These are phyloP conservation scores for Cryoendolithus antarcticus DNA, from an alignment of 2,329 filamentous ascomycete species.

Conservation along the genomic window DNA sequence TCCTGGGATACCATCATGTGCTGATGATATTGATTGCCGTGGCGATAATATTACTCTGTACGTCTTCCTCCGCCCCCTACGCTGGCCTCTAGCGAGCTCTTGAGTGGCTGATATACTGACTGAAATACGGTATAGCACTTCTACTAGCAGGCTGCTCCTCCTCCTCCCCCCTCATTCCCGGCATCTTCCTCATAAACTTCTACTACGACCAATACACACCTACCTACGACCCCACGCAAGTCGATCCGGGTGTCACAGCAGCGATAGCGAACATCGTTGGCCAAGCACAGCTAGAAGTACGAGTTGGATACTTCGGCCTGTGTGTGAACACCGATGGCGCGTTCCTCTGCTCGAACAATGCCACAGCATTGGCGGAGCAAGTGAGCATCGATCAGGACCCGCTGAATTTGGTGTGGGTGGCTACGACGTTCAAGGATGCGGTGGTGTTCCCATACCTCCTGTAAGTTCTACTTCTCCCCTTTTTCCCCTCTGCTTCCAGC, in stretches of 20 bases:
- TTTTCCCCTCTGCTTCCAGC: neutral
- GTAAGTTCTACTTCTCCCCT: slow-evolving; percentile 37
- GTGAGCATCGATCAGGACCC: slow-evolving; percentile 86
- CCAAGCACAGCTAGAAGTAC: slow-evolving; percentile 68
- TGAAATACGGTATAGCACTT: slow-evolving; percentile 37
- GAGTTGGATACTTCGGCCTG: slow-evolving; percentile 96
- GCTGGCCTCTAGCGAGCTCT: too few relatives aligned
- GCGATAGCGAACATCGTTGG: slow-evolving; percentile 87
- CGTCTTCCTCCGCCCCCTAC: too few relatives aligned
- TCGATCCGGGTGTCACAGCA: slow-evolving; percentile 74
- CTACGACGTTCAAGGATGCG: slow-evolving; percentile 93
- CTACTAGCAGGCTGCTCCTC: slow-evolving; percentile 92
- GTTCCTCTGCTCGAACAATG: slow-evolving; percentile 95
- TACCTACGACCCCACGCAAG: slow-evolving; percentile 70
- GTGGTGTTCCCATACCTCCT: slow-evolving; percentile 97
- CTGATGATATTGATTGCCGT: slow-evolving; percentile 95
- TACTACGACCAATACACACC: slow-evolving; percentile 87
- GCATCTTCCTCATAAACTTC: slow-evolving; percentile 95
- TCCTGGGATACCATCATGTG: slow-evolving; percentile 66
- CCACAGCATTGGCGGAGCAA: slow-evolving; percentile 80
- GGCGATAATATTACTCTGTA: slow-evolving; percentile 68
- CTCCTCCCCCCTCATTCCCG: slow-evolving; percentile 84
- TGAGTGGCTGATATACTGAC: too few relatives aligned
- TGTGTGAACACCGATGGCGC: slow-evolving; percentile 86
- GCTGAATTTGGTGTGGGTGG: slow-evolving; percentile 93